A percentile compares a stretch with the other conserved stretches of the same genome.
These are phyloP conservation scores for Chenopodium formosanum DNA, from an alignment of 148 eudicot species.

Conservation along the genomic window DNA sequence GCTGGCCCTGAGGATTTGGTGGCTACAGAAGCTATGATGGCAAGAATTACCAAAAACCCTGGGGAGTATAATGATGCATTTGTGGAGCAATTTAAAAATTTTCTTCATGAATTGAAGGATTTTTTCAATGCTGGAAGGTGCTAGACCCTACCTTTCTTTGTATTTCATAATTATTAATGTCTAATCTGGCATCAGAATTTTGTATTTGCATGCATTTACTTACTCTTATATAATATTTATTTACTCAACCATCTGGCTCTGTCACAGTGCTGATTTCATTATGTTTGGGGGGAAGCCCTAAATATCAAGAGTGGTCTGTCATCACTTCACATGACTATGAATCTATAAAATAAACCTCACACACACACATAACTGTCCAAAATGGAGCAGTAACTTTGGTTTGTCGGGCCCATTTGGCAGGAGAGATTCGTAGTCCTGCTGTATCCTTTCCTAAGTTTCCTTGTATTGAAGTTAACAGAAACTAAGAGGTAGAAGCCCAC, in stretches of 20 bases:
- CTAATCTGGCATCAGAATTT: not conserved
- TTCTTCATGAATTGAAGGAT: slow-evolving; percentile 88
- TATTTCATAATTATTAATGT: not conserved
- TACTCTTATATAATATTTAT: not conserved
- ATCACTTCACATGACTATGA: no score
- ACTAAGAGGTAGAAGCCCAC: no score
- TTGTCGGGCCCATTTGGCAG: no score
- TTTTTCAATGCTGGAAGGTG: slow-evolving; percentile 99
- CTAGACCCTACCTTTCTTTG: not conserved
- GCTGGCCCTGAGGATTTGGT: slow-evolving; percentile 99
- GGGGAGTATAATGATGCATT: slow-evolving; percentile 84
- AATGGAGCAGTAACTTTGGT: no score
- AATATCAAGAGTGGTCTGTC: no score
- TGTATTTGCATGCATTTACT: not conserved
- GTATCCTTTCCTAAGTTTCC: no score
- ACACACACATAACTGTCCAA: no score
- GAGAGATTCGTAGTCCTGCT: no score
- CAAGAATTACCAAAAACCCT: slow-evolving; percentile 72
- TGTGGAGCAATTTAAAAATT: slow-evolving; percentile 87
- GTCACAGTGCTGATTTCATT: slow-evolving; percentile 7
- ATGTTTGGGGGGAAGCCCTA: not conserved
- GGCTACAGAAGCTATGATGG: slow-evolving; percentile 94
- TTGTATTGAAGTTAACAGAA: no score
- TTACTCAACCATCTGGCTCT: not conserved
- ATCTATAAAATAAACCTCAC: no score